A percentile compares a stretch with the other conserved stretches of the same genome.
phyloP scores from a whole-genome alignment of 2,329 filamentous ascomycete genomes.

The Plectosphaerella sp. region DNA sequence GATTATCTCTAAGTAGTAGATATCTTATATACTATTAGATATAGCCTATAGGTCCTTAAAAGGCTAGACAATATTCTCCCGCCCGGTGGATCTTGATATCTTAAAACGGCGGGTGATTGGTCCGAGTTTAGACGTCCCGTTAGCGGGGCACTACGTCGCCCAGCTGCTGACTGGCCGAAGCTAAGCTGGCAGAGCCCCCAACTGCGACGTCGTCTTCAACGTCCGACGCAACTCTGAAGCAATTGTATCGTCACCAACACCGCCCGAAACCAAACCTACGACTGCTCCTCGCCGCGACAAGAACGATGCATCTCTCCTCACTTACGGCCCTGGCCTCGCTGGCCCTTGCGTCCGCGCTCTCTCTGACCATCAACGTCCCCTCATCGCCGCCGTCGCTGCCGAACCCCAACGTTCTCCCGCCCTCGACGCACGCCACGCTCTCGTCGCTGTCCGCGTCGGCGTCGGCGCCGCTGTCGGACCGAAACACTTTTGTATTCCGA shows the following conservation, averaged over 20 bases:
- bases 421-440: slow-evolving; percentile 62
- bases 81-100: too few species aligned
- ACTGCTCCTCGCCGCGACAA: slow-evolving; percentile 10
- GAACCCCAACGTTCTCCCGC: slow-evolving; percentile 52
- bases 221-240: too few species aligned
- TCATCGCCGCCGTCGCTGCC: slow-evolving; percentile 27
- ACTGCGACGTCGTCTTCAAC: too few species aligned
- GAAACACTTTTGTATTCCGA: slow-evolving; percentile 71
- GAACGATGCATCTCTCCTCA: slow-evolving; percentile 29
- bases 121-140: too few species aligned
- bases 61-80: too few species aligned
- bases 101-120: too few species aligned
- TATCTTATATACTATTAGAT: too few species aligned
- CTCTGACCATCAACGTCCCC: slow-evolving; percentile 40
- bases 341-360: slow-evolving; percentile 21
- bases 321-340: slow-evolving; percentile 29
- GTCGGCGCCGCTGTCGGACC: slow-evolving; percentile 59
- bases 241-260: neutral
- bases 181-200: too few species aligned
- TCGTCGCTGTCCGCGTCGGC: slow-evolving; percentile 31
- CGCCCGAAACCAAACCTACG: slow-evolving; percentile 8
- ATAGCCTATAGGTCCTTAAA: too few species aligned
- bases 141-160: too few species aligned
- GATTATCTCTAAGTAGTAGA: too few species aligned
- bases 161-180: too few species aligned